Evolutionary conservation across 768 basidiomycete species (phyloP).

Genomic region (Daedalea quercina): DNA sequence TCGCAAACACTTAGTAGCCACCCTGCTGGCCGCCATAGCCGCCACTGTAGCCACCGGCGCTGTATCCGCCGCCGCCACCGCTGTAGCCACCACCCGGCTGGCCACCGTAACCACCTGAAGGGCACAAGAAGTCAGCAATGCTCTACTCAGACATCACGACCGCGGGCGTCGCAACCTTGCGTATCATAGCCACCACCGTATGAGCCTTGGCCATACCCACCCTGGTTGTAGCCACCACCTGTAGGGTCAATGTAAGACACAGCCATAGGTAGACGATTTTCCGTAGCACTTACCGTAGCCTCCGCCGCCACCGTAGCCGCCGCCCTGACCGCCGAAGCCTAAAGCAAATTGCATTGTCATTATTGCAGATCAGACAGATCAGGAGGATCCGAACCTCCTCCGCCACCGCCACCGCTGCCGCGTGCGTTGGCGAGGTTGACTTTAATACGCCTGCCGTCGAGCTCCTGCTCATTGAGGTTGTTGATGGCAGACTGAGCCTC

Average conservation of each 20-base stretch:
- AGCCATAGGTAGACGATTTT: background rate
- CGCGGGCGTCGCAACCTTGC: constrained; percentile 8
- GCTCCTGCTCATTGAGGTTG: constrained; percentile 80
- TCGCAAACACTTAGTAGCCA: background rate
- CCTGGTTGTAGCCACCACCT: constrained; percentile 21
- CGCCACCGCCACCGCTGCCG: constrained; percentile 44
- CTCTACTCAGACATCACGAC: background rate
- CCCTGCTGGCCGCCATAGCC: constrained; percentile 8
- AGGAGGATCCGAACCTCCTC: constrained; percentile 9
- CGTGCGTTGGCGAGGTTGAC: constrained; percentile 78
- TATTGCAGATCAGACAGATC: constrained; percentile 5
- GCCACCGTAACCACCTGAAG: constrained; percentile 14
- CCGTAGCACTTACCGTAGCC: background rate
- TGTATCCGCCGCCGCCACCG: constrained; percentile 17
- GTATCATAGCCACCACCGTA: constrained; percentile 17
- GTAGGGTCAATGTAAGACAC: background rate
- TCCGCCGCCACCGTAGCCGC: background rate
- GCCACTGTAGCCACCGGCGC: constrained; percentile 23
- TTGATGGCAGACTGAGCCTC: constrained; percentile 80
- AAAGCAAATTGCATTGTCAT: background rate
- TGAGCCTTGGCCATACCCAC: constrained; percentile 17
- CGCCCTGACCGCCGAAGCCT: constrained; percentile 3
- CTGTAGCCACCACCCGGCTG: constrained; percentile 17
- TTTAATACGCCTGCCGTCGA: constrained; percentile 90
- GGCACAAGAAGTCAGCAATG: constrained; percentile 2